Percentiles rank a stretch among this genome's conserved stretches.
These are phyloP conservation scores for Penicillium sclerotiorum DNA, from an alignment of 2,329 filamentous ascomycete species.

Conservation along the genomic window DNA sequence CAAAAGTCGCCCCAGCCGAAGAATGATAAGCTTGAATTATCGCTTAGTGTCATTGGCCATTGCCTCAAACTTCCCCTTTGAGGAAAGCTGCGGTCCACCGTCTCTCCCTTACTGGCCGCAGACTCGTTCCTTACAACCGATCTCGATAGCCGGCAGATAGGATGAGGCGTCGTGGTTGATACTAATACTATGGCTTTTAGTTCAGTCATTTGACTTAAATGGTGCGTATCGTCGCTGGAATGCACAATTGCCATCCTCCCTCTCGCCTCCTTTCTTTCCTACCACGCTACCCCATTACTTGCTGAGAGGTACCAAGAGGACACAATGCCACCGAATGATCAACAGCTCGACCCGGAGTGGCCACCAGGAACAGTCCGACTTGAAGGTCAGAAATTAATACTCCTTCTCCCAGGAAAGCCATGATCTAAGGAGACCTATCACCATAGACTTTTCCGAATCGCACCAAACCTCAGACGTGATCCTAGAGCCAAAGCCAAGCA, in stretches of 20 bases:
- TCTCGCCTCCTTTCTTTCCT: too few relatives aligned
- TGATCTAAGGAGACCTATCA: background rate
- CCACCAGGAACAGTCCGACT: constrained; percentile 23
- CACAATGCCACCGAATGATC: constrained; percentile 7
- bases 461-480: constrained; percentile 14
- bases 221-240: too few relatives aligned
- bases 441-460: constrained; percentile 8
- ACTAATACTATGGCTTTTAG: too few relatives aligned
- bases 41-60: constrained; percentile 12
- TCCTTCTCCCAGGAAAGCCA: background rate
- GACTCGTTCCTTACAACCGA: background rate
- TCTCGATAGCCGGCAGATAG: constrained; percentile 1
- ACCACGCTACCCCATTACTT: too few relatives aligned
- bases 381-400: constrained; percentile 14
- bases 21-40: constrained; percentile 9
- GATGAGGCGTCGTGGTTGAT: background rate
- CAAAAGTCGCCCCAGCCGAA: too few relatives aligned
- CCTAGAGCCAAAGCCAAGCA: constrained; percentile 28
- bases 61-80: constrained; percentile 25
- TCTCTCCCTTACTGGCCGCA: constrained; percentile 11
- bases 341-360: constrained; percentile 20
- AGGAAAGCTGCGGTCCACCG: constrained; percentile 6
- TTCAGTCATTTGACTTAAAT: too few relatives aligned
- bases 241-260: too few relatives aligned
- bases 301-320: background rate